Conservation (phyloP, 345 rosid genomes). For the Euphorbia lathyris region DNA sequence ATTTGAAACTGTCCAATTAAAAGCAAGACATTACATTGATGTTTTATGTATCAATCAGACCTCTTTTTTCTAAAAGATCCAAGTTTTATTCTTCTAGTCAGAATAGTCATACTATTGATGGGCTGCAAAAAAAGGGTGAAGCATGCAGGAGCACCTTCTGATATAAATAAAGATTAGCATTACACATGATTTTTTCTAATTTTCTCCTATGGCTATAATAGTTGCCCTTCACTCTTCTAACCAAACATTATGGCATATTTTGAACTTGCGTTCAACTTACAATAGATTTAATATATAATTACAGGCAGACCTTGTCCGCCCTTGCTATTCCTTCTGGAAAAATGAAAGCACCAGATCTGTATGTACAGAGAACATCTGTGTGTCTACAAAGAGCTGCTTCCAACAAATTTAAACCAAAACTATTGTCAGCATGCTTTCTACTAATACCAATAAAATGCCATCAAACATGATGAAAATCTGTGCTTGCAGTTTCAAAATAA, state of each 20-base stretch:
- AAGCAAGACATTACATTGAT: too few relatives aligned
- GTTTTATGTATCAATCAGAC: too few relatives aligned
- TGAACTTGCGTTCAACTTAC: constrained; percentile 32
- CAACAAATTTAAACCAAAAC: background rate
- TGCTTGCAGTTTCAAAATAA: too few relatives aligned
- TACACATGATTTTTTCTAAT: background rate
- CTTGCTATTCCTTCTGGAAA: constrained; percentile 76
- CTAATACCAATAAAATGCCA: background rate
- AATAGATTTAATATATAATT: constrained; percentile 14
- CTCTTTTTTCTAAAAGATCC: too few relatives aligned
- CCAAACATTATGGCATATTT: constrained; percentile 1
- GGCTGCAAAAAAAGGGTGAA: background rate
- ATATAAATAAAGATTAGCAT: constrained; percentile 7
- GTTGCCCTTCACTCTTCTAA: background rate
- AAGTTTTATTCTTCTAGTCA: too few relatives aligned
- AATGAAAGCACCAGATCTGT: constrained; percentile 90
- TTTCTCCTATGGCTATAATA: background rate
- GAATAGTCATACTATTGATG: too few relatives aligned
- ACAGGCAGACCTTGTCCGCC: constrained; percentile 10
- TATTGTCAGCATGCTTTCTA: constrained; percentile 8
- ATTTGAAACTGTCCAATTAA: too few relatives aligned
- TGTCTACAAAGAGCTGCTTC: constrained; percentile 74
- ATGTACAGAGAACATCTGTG: constrained; percentile 94
- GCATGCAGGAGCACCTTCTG: background rate
- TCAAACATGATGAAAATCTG: background rate